phyloP scores from a whole-genome alignment of 345 rosid species.

The Citrus medica region DNA sequence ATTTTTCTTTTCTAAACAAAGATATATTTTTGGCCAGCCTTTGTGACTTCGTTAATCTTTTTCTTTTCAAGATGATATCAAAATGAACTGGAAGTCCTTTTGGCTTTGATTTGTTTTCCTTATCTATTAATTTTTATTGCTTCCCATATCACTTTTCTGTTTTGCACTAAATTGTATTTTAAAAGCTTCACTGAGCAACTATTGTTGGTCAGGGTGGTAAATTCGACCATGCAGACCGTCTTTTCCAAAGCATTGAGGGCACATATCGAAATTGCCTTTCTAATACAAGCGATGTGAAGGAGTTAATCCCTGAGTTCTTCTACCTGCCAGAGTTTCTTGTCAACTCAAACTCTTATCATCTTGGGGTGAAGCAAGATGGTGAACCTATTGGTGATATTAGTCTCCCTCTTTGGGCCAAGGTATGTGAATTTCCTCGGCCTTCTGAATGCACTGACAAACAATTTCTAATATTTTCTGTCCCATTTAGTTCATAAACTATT shows the following conservation, averaged over 20 bases:
- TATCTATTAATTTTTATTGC: background rate
- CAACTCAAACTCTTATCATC: conserved; percentile 84
- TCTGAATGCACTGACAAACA: background rate
- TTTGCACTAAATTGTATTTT: background rate
- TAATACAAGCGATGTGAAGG: conserved; percentile 98
- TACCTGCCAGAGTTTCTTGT: conserved; percentile 89
- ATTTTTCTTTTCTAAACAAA: background rate
- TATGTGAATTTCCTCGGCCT: conserved; percentile 20
- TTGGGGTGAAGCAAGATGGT: conserved; percentile 94
- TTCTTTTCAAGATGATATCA: background rate
- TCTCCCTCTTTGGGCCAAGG: conserved; percentile 99
- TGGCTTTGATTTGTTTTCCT: background rate
- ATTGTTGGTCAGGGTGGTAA: conserved; percentile 78
- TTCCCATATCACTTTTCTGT: conserved; percentile 3
- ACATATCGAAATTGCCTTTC: conserved; percentile 88
- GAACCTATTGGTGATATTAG: conserved; percentile 80
- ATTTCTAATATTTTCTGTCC: background rate
- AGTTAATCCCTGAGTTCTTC: conserved; percentile 92
- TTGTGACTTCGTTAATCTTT: background rate
- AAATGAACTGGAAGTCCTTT: background rate
- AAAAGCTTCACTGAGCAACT: conserved; percentile 9
- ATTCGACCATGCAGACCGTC: conserved; percentile 98
- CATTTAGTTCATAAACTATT: background rate
- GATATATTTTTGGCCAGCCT: background rate
- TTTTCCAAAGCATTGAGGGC: conserved; percentile 89